These are phyloP conservation scores for Colletotrichum sp. DNA, from an alignment of 2,329 filamentous ascomycete species.

Conservation along the genomic window DNA sequence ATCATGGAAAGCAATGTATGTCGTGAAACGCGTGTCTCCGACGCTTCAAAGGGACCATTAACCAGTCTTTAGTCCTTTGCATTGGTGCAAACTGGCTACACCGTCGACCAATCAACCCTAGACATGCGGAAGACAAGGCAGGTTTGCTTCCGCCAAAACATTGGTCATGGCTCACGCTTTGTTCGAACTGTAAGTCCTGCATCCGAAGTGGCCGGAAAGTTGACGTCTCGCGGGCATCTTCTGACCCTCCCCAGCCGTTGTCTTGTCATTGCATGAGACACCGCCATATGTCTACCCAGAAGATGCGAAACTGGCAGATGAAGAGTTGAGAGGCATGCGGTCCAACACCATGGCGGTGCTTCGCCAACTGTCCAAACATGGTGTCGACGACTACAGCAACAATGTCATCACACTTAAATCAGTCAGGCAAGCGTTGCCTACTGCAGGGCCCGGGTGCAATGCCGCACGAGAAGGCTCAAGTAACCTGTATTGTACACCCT, in stretches of 20 bases:
- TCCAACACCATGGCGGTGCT: constrained; percentile 43
- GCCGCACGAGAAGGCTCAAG: constrained; percentile 6
- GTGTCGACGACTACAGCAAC: constrained; percentile 39
- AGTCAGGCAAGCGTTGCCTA: constrained; percentile 34
- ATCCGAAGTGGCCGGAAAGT: too few relatives aligned
- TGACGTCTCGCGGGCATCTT: constrained; percentile 1
- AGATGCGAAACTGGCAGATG: constrained; percentile 25
- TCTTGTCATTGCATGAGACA: constrained; percentile 73
- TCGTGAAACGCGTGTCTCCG: background rate
- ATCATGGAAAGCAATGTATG: constrained; percentile 69
- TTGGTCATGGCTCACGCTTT: constrained; percentile 77
- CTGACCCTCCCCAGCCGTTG: constrained; percentile 56
- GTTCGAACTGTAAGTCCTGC: constrained; percentile 59
- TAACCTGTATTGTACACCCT: background rate
- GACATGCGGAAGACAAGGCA: constrained; percentile 26
- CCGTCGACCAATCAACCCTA: constrained; percentile 35
- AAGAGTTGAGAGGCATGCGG: constrained; percentile 39
- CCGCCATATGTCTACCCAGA: constrained; percentile 37
- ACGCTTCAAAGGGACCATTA: background rate
- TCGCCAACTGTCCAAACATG: constrained; percentile 41
- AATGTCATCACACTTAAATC: constrained; percentile 48
- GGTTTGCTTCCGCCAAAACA: constrained; percentile 43
- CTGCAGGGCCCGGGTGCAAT: background rate
- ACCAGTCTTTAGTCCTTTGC: constrained; percentile 60
- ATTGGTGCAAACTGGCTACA: constrained; percentile 73